Base-by-base conservation (phyloP, 192 early-diverging fungal species). In the Umbelopsis vinacea region DNA sequence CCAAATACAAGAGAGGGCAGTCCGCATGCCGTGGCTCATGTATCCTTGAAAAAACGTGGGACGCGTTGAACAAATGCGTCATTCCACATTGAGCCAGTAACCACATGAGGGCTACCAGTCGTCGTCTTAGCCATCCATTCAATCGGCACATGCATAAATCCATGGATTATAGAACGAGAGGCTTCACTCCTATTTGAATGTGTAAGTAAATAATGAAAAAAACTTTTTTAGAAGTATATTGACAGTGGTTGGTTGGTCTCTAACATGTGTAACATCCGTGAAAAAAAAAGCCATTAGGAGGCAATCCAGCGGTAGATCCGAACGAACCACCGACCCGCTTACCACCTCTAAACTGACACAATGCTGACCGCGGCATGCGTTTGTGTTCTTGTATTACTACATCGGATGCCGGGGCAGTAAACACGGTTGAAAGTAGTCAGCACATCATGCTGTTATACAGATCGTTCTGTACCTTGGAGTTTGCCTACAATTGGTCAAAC, bases 251-350 rank as follows among this genome's bases (percentile, higher is more conserved):
- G 11, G 40, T 43, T 43, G 40, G 15, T 50, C 29, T 50, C 48
- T 50, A 17, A 29, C 17, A 50, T 50, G 48, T 50, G 48, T 50
- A 50, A 50, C 48, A 50, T 50, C 48, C n/a, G 48, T 50, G 48
- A 50, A 17, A 17, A 50, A 50, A 17, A 17, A 50, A 50, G 48
- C 17, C 17, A 50, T 43, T 11, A 12, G 40, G 40, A 29, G 29
- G 29, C 29, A 29, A n/a, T 29, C 29, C 6, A 43, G 6, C 6
- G 11, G 40, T 11, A 1, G 40, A 43, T 11, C 40, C 40, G 40
- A 12, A 43, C 2, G 40, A 43, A 12, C 40, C 11, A 43, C 40
- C 6, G 40, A 43, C 40, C n/a, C 11, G 40, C 40, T 4, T 12
- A 43, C 1, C 40, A 0, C 11, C 40, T 43, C 8, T 12, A 17